Evolutionary conservation across 192 early-diverging fungal genomes (phyloP).

Genomic region (Backusella liffmaniae): DNA sequence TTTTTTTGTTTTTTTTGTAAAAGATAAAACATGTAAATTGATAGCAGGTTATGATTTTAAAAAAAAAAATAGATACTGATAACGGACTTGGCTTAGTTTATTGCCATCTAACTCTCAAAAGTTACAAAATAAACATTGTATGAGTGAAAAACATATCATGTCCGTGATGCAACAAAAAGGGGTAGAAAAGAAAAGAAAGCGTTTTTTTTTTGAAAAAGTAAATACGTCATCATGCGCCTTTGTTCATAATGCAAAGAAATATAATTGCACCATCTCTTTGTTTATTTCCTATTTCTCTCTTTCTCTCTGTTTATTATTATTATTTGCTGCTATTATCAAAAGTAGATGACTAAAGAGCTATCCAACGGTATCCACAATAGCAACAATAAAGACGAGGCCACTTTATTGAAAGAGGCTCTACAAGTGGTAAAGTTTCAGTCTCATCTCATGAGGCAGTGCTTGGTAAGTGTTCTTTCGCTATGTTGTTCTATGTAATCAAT

Average conservation of each 20-base stretch:
- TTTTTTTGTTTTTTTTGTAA: too few species aligned
- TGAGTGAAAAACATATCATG: too few species aligned
- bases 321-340: not conserved
- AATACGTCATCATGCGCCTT: not conserved
- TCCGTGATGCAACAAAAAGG: too few species aligned
- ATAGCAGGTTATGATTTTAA: too few species aligned
- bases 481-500: not conserved
- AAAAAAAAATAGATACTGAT: too few species aligned
- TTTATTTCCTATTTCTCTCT: slow-evolving; percentile 3
- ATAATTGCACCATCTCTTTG: not conserved
- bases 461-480: slow-evolving; percentile 52
- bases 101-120: too few species aligned
- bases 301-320: not conserved
- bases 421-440: slow-evolving; percentile 92
- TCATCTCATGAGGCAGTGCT: slow-evolving; percentile 91
- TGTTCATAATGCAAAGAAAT: not conserved
- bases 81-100: too few species aligned
- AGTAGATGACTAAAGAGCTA: slow-evolving; percentile 26
- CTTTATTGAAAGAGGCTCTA: slow-evolving; percentile 90
- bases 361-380: slow-evolving; percentile 6
- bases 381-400: slow-evolving; percentile 79
- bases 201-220: too few species aligned
- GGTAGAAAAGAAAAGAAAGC: too few species aligned
- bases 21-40: too few species aligned
- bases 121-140: too few species aligned